phyloP scores from a whole-genome alignment of 2,329 filamentous ascomycete species.

The Niveomyces coronatus region DNA sequence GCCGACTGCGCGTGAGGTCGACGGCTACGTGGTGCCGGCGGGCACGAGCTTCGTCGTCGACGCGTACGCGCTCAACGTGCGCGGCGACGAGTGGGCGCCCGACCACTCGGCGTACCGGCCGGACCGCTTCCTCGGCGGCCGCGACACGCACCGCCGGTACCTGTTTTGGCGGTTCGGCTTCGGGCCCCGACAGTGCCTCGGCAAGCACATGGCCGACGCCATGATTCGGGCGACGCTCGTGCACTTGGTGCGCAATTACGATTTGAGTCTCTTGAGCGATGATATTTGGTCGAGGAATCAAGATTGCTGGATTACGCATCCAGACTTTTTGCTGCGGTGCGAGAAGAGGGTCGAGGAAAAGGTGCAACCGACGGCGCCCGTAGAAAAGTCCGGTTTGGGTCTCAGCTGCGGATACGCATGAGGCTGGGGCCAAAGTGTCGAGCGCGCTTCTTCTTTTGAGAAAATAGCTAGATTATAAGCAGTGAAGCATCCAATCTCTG shows the following conservation, averaged over 20 bases:
- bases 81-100: conserved; percentile 26
- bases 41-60: conserved; percentile 32
- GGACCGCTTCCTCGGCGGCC: conserved; percentile 16
- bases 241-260: not conserved
- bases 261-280: not conserved
- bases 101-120: conserved; percentile 26
- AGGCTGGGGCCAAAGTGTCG: not conserved
- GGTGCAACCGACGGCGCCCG: not conserved
- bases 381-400: not conserved
- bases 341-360: not conserved
- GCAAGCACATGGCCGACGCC: conserved; percentile 29
- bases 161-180: conserved; percentile 35
- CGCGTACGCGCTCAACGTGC: conserved; percentile 31
- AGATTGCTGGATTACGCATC: not conserved
- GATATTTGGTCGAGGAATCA: not conserved
- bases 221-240: conserved; percentile 16
- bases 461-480: not conserved
- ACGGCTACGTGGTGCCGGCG: conserved; percentile 25
- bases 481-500: not conserved
- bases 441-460: not conserved
- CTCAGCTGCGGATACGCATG: not conserved
- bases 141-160: conserved; percentile 20
- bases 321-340: not conserved
- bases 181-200: conserved; percentile 32
- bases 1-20: conserved; percentile 13